Evolutionary conservation across 768 basidiomycete genomes (phyloP).

Genomic region (Russula abietina): DNA sequence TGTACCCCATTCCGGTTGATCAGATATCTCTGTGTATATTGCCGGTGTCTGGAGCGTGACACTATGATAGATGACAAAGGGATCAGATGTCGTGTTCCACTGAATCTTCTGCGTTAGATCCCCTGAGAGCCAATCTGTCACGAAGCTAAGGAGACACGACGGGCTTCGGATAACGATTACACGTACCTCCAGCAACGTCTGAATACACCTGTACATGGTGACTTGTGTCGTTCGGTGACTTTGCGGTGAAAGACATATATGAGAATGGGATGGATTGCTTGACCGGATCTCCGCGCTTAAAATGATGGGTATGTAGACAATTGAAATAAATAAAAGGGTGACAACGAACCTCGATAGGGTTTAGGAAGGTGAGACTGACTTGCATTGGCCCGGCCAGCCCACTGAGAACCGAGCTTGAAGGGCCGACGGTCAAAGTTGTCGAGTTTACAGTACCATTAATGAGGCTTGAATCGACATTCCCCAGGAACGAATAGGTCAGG

Average conservation of each 20-base stretch:
- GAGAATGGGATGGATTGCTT: slow-evolving; percentile 38
- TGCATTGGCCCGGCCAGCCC: slow-evolving; percentile 35
- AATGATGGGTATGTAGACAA: neutral
- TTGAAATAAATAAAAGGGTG: neutral
- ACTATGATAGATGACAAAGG: slow-evolving; percentile 19
- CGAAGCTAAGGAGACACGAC: neutral
- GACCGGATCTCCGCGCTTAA: slow-evolving; percentile 34
- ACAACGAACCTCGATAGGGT: slow-evolving; percentile 35
- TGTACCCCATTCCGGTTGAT: slow-evolving; percentile 24
- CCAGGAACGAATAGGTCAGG: slow-evolving; percentile 23
- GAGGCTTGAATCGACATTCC: neutral
- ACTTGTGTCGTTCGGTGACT: slow-evolving; percentile 30
- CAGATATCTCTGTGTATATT: slow-evolving; percentile 16
- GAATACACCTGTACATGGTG: slow-evolving; percentile 37
- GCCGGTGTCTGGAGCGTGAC: slow-evolving; percentile 8
- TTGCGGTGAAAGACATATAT: slow-evolving; percentile 33
- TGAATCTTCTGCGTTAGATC: slow-evolving; percentile 6
- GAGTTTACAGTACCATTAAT: slow-evolving; percentile 22
- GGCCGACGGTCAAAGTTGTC: slow-evolving; percentile 33
- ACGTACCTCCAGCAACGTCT: slow-evolving; percentile 36
- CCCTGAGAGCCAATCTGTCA: slow-evolving; percentile 27
- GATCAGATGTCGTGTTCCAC: slow-evolving; percentile 5
- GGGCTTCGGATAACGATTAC: neutral
- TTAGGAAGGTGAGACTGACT: slow-evolving; percentile 36
- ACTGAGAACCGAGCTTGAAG: slow-evolving; percentile 33